Conservation (phyloP, 2,329 filamentous ascomycete genomes). For the Monilinia fructigena region DNA sequence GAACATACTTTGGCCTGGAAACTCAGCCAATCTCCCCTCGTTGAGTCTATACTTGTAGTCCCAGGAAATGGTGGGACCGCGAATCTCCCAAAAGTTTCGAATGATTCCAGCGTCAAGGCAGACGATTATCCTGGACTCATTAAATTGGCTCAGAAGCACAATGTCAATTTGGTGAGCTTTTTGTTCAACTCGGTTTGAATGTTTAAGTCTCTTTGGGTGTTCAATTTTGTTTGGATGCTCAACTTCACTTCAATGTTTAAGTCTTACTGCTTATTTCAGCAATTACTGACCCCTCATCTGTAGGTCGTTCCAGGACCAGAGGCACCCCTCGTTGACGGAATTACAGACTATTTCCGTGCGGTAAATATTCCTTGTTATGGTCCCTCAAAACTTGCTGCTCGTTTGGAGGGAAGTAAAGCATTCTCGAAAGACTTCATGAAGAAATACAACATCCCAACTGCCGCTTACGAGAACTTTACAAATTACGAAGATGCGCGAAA, state of each 20-base stretch:
- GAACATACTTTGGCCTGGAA: slow-evolving; percentile 97
- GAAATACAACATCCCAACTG: slow-evolving; percentile 84
- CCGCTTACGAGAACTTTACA: slow-evolving; percentile 84
- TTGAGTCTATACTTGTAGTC: slow-evolving; percentile 70
- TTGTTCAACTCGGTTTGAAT: too few relatives aligned
- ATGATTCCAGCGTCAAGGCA: slow-evolving; percentile 63
- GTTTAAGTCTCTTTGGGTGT: background rate
- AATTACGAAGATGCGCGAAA: slow-evolving; percentile 68
- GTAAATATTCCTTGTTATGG: slow-evolving; percentile 58
- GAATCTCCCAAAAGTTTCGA: slow-evolving; percentile 66
- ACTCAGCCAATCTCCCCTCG: slow-evolving; percentile 74
- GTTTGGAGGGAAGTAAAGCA: slow-evolving; percentile 94
- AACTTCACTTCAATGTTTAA: background rate
- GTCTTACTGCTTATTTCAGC: background rate
- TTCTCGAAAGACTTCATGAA: slow-evolving; percentile 99
- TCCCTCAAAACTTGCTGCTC: slow-evolving; percentile 77
- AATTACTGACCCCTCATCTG: background rate
- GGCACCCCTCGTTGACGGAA: slow-evolving; percentile 87
- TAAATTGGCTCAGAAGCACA: slow-evolving; percentile 67
- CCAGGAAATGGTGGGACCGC: slow-evolving; percentile 88
- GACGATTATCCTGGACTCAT: slow-evolving; percentile 78
- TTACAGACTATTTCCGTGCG: slow-evolving; percentile 74
- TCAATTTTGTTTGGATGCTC: background rate
- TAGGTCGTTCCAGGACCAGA: slow-evolving; percentile 83
- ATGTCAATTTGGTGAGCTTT: slow-evolving; percentile 60